Base-by-base conservation (phyloP, 257 asterid species). In the Penstemon eatonii region DNA sequence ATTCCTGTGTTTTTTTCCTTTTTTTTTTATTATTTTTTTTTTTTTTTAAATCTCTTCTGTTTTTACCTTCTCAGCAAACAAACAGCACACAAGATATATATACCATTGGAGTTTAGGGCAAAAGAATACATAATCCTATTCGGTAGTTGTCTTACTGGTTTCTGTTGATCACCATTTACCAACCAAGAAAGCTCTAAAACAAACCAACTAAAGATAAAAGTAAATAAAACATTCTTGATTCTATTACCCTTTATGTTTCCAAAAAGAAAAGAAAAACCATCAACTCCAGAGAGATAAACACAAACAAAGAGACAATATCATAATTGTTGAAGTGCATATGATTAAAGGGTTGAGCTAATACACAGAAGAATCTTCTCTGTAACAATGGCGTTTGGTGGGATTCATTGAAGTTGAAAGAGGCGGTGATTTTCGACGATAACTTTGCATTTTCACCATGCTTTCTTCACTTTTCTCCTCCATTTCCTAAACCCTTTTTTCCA, bases 311-410 rank as follows among this genome's bases (percentile, higher is more conserved):
- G 42, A 69, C 56, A 63, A 33, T 3, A 33, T 5, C 8, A 37
- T 13, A 37, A 61, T 1, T 45, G 33, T 45, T 10, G 9, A 43
- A 5, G 9, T 5, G 37, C 12, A 8, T 45, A 40, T 58, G 47
- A 19, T 3, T 15, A 42, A 41, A 18, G 6, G 7, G 12, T 4
- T 6, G 53, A 58, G 67, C 47, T 47, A 60, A 15, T 77, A 87
- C 90, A 80, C 60, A 52, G 81, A 74, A 15, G 71, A 66, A 45
- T 68, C 64, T 42, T 68, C 67, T 63, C 49, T 55, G 69, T 42
- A 47, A 36, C 80, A 70, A 36, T 73, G 84, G 25, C 74, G 81
- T 72, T 76, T 79, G 42, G 70, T 54, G 39, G 83, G 79, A 52
- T 49, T 25, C 50, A 45, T 62, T 38, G 73, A 51, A 63, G 58